phyloP scores from a whole-genome alignment of 2,329 filamentous ascomycete species.

The Lasiodiplodia gonubiensis region DNA sequence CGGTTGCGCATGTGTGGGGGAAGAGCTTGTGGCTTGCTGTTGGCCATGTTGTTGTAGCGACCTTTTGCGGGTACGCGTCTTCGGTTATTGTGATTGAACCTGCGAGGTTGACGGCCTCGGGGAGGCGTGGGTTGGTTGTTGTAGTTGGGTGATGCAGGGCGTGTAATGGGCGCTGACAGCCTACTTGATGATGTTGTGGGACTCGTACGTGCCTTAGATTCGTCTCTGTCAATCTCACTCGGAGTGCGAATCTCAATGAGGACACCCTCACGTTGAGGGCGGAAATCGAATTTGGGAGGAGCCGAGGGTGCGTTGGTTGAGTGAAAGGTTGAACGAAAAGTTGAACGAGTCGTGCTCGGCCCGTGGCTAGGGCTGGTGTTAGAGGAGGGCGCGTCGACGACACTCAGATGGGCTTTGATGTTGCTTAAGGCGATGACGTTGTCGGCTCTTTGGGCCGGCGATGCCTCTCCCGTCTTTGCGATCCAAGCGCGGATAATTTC shows the following conservation, averaged over 20 bases:
- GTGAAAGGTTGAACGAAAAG: not conserved
- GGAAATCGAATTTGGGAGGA: not conserved
- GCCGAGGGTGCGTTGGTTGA: not conserved
- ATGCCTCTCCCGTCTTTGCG: not conserved
- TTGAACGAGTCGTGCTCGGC: not conserved
- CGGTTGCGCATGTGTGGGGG: constrained; percentile 9
- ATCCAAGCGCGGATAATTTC: constrained; percentile 3
- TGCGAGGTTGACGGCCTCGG: not conserved
- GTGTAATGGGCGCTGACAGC: not conserved
- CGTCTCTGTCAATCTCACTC: constrained; percentile 6
- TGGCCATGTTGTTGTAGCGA: not conserved
- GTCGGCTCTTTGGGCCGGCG: no score
- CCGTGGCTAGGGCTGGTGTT: not conserved
- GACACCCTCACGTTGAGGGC: not conserved
- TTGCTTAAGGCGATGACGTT: not conserved
- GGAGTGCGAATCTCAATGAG: not conserved
- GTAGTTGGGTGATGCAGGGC: not conserved
- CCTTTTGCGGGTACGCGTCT: not conserved
- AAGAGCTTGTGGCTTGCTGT: not conserved
- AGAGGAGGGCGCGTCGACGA: not conserved
- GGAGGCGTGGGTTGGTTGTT: not conserved
- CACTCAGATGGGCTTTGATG: not conserved
- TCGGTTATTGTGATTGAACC: not conserved
- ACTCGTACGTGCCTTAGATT: not conserved
- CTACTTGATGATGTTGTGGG: not conserved